Evolutionary conservation across 805 yeast species (phyloP).

Genomic region (Candida corydali): DNA sequence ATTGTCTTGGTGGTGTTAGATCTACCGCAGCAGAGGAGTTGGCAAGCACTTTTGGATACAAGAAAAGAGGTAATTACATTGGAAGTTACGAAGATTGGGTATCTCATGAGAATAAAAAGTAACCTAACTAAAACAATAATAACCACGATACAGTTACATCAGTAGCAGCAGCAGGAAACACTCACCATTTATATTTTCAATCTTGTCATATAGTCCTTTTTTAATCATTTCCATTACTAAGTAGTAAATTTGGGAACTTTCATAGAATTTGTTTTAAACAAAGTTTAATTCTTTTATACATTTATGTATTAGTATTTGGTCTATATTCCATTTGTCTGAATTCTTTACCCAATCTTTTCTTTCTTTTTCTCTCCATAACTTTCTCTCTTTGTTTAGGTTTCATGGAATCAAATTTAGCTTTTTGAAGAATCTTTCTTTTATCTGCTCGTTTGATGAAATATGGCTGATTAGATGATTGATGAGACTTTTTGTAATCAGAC

Average conservation of each 20-base stretch:
- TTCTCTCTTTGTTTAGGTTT: slow-evolving; percentile 68
- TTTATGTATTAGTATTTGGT: slow-evolving; percentile 4
- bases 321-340: slow-evolving; percentile 49
- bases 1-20: slow-evolving; percentile 91
- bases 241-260: too few species aligned
- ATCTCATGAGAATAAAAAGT: slow-evolving; percentile 26
- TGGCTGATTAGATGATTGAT: slow-evolving; percentile 44
- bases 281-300: too few species aligned
- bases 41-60: slow-evolving; percentile 86
- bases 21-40: slow-evolving; percentile 87
- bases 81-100: slow-evolving; percentile 91
- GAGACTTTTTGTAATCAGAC: slow-evolving; percentile 52
- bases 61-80: slow-evolving; percentile 74
- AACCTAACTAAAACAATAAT: not conserved
- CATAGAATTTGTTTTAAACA: too few species aligned
- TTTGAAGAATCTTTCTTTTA: slow-evolving; percentile 67
- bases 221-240: too few species aligned
- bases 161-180: too few species aligned
- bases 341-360: slow-evolving; percentile 79
- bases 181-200: too few species aligned
- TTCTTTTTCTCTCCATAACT: slow-evolving; percentile 82
- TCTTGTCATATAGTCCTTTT: slow-evolving; percentile 5
- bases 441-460: slow-evolving; percentile 67
- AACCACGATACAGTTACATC: too few species aligned
- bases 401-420: slow-evolving; percentile 75